Base-by-base conservation (phyloP, 1,284 basidiomycete genomes). In the Ceratobasidium sp. region DNA sequence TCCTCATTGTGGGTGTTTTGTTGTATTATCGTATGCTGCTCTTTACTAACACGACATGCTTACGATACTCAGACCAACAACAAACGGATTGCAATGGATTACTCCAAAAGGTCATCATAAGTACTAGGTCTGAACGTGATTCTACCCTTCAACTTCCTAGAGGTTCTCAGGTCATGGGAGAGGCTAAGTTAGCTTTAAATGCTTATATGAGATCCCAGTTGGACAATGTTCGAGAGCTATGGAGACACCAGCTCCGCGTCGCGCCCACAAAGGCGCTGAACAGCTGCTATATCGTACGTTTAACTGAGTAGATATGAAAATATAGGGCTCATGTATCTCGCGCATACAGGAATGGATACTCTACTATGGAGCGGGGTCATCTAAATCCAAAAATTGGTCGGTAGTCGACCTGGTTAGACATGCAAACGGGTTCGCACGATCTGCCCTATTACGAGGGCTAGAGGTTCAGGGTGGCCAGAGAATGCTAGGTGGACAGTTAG, bases 231-330 rank as follows among this genome's bases (percentile, higher is more conserved):
- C 34, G 36, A 12, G 36, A 59, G 5, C 16, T 39, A 14, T 65
- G 62, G 62, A 23, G 34, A 23, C 6, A 21, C 5, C 46, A 65
- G 39, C 48, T 65, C 14, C n/a, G 23, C 28, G 28, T 34, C 18
- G 30, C 62, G 10, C 59, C 59, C 10, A 14, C 4, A 21, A 65
- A 52, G 23, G 28, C 46, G 1, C 26, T 65, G 9, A 65, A 53
- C 21, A 32, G 62, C 4, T 65, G 62, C 48, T 65, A 52, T 21
- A 65, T 65, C 46, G 62, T n/a, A n/a, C n/a, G n/a, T n/a, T n/a
- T n/a, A n/a, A n/a, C n/a, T 65, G 21, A 43, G 59, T 41, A 18
- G 23, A 23, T n/a, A n/a, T n/a, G n/a, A n/a, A n/a, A n/a, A n/a
- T n/a, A n/a, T n/a, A n/a, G n/a, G 23, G 18, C 30, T 50, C 8